Evolutionary conservation across 2,329 filamentous ascomycete species (phyloP).

Genomic region (Thielaviopsis euricoi): DNA sequence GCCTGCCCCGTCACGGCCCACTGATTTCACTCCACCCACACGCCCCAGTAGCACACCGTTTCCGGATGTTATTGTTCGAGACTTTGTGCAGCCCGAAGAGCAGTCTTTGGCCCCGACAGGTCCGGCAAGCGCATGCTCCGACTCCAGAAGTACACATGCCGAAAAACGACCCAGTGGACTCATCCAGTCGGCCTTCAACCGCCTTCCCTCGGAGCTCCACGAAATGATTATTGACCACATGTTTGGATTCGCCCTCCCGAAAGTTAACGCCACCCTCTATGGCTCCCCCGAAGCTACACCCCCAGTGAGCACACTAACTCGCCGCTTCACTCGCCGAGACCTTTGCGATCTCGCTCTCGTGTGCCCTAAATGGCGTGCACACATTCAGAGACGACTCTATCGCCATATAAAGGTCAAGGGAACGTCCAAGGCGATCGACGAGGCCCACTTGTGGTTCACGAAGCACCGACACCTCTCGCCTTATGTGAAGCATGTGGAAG

Average conservation of each 20-base stretch:
- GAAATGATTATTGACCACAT: conserved; percentile 55
- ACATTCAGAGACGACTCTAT: conserved; percentile 59
- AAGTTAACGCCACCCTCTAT: conserved; percentile 38
- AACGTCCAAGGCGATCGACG: conserved; percentile 42
- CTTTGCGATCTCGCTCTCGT: conserved; percentile 50
- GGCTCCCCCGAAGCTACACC: conserved; percentile 25
- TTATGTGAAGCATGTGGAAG: conserved; percentile 56
- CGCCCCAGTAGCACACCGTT: conserved; percentile 46
- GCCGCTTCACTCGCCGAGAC: conserved; percentile 49
- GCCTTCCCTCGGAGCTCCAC: conserved; percentile 52
- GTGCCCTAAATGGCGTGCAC: conserved; percentile 42
- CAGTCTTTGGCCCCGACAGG: neutral
- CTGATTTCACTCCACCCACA: conserved; percentile 32
- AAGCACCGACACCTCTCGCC: conserved; percentile 39
- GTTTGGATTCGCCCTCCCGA: conserved; percentile 50
- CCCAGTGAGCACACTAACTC: conserved; percentile 27
- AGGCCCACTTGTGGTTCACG: conserved; percentile 44
- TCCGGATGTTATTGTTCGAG: conserved; percentile 34
- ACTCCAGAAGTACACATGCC: neutral
- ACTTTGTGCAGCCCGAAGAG: conserved; percentile 9
- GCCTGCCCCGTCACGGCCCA: conserved; percentile 23
- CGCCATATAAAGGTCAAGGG: conserved; percentile 62
- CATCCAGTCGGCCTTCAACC: conserved; percentile 21
- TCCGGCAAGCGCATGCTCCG: neutral
- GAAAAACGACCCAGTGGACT: neutral